Evolutionary conservation across 352 stramenopile species (phyloP).

Genomic region (Phytophthora meadii): DNA sequence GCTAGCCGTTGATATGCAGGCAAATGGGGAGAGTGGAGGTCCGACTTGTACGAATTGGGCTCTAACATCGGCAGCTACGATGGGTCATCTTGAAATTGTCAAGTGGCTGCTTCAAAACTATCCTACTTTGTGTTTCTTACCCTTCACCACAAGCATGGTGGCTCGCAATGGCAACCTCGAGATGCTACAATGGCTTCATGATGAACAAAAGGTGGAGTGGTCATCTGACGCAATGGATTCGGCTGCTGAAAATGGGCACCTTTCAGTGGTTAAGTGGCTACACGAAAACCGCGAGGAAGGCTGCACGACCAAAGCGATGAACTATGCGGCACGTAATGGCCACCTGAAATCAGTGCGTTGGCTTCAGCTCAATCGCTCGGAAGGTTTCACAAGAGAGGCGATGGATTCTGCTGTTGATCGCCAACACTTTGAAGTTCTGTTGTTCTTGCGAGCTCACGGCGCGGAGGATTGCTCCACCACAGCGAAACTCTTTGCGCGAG

Average conservation of each 20-base stretch:
- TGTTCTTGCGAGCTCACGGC: slow-evolving; percentile 8
- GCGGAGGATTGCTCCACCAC: slow-evolving; percentile 1
- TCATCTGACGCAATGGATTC: slow-evolving; percentile 13
- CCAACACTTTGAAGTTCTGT: slow-evolving; percentile 18
- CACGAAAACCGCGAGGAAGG: slow-evolving; percentile 1
- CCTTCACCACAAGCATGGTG: background rate
- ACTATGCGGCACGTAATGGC: slow-evolving; percentile 1
- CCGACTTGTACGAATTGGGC: slow-evolving; percentile 15
- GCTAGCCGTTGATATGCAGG: slow-evolving; percentile 7
- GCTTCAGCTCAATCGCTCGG: slow-evolving; percentile 5
- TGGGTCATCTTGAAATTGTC: slow-evolving; percentile 10
- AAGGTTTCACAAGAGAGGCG: slow-evolving; percentile 13
- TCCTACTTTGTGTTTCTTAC: background rate
- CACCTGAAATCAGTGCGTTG: slow-evolving; percentile 1
- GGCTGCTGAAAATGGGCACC: slow-evolving; percentile 22
- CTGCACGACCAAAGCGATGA: slow-evolving; percentile 7
- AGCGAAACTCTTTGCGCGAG: slow-evolving; percentile 1
- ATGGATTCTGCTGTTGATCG: slow-evolving; percentile 9
- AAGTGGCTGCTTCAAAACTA: slow-evolving; percentile 18
- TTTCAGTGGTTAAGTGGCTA: slow-evolving; percentile 28
- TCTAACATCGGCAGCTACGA: slow-evolving; percentile 3
- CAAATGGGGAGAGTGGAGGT: background rate
- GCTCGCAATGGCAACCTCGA: slow-evolving; percentile 17
- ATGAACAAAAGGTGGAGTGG: background rate
- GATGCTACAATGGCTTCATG: slow-evolving; percentile 17